These are phyloP conservation scores for Lasiosphaeria hispida DNA, from an alignment of 495 filamentous ascomycete genomes.

Conservation along the genomic window DNA sequence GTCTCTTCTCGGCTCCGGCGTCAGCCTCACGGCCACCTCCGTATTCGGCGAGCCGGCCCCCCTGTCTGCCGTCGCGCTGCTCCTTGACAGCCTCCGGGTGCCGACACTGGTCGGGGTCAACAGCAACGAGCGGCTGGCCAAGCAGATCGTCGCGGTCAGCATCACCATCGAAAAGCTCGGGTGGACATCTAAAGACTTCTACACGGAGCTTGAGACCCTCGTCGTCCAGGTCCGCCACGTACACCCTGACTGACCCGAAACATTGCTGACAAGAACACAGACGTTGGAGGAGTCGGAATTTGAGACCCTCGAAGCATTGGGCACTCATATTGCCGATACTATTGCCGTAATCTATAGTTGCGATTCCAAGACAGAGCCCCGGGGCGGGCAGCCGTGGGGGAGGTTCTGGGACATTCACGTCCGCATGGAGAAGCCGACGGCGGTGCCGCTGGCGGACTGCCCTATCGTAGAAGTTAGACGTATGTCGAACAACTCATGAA, in stretches of 20 bases:
- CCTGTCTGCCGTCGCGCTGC: slow-evolving; percentile 28
- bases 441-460: slow-evolving; percentile 56
- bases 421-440: slow-evolving; percentile 57
- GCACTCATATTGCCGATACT: slow-evolving; percentile 45
- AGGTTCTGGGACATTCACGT: slow-evolving; percentile 45
- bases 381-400: slow-evolving; percentile 3
- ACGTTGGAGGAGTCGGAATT: slow-evolving; percentile 56
- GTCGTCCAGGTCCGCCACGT: slow-evolving; percentile 48
- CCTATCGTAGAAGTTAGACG: slow-evolving; percentile 51
- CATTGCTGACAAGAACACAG: slow-evolving; percentile 33
- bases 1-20: slow-evolving; percentile 46
- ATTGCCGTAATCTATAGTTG: slow-evolving; percentile 21
- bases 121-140: slow-evolving; percentile 52
- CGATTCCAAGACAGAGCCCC: background rate
- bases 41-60: slow-evolving; percentile 22
- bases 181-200: slow-evolving; percentile 36
- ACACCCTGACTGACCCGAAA: background rate
- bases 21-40: slow-evolving; percentile 41
- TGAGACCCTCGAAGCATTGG: slow-evolving; percentile 62
- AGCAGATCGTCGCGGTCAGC: slow-evolving; percentile 57
- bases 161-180: slow-evolving; percentile 51
- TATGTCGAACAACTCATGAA: slow-evolving; percentile 12
- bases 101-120: slow-evolving; percentile 63
- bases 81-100: slow-evolving; percentile 47
- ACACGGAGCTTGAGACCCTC: slow-evolving; percentile 45